Evolutionary conservation across 768 basidiomycete genomes (phyloP).

Genomic region (Rhodotorula toruloides): DNA sequence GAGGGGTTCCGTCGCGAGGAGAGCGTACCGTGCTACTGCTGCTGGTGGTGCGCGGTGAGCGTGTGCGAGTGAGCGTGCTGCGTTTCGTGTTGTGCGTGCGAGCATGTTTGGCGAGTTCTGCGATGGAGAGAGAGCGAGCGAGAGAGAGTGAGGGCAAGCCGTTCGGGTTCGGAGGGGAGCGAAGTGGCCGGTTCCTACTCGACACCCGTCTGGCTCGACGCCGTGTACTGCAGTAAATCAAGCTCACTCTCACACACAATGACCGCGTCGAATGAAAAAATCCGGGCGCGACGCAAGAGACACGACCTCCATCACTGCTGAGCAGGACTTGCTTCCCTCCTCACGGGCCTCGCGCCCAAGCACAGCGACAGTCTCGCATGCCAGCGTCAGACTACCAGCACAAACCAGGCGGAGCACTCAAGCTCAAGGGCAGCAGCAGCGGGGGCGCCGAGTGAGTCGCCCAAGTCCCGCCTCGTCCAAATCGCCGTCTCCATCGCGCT

Average conservation of each 20-base stretch:
- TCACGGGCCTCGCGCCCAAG: too few relatives aligned
- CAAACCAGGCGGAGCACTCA: constrained; percentile 67
- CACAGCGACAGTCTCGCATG: too few relatives aligned
- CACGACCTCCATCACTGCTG: too few relatives aligned
- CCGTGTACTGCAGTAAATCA: too few relatives aligned
- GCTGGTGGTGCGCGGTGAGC: not conserved
- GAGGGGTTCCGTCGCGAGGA: not conserved
- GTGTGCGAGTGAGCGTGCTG: not conserved
- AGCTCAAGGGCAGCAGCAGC: constrained; percentile 66
- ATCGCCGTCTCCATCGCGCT: not conserved
- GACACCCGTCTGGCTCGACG: too few relatives aligned
- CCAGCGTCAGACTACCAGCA: constrained; percentile 69
- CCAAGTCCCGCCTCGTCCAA: not conserved
- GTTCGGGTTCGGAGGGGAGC: not conserved
- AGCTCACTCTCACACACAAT: too few relatives aligned
- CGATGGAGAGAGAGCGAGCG: not conserved
- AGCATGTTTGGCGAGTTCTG: not conserved
- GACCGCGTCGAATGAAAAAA: too few relatives aligned
- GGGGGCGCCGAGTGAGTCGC: constrained; percentile 14
- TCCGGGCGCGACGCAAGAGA: too few relatives aligned
- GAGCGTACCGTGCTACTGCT: not conserved
- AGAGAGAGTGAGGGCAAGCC: not conserved
- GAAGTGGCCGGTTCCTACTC: too few relatives aligned
- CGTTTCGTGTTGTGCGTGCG: not conserved
- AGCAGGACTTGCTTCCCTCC: too few relatives aligned